Conservation (phyloP, 257 asterid species). For the Lavandula angustifolia region DNA sequence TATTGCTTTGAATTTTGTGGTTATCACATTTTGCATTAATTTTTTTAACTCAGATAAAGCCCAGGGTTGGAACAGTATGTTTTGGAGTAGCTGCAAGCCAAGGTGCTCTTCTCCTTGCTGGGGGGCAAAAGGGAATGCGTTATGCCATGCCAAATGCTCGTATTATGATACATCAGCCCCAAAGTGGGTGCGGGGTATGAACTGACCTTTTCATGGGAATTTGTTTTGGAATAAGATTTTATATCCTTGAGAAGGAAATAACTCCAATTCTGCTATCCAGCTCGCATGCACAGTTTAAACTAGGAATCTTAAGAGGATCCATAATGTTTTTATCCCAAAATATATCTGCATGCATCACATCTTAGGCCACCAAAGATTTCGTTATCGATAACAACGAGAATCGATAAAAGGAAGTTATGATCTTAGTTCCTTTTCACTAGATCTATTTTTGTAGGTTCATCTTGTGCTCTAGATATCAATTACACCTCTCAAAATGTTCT, state of each 20-base stretch:
- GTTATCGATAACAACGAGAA: background rate
- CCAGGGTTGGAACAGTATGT: conserved; percentile 96
- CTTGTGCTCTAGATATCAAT: conserved; percentile 10
- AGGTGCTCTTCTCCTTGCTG: conserved; percentile 96
- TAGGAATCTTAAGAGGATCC: conserved; percentile 22
- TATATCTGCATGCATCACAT: background rate
- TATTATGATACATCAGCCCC: conserved; percentile 96
- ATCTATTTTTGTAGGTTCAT: background rate
- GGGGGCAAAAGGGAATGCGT: conserved; percentile 98
- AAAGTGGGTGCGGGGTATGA: conserved; percentile 91
- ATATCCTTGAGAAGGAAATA: conserved; percentile 23
- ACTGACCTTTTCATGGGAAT: conserved; percentile 9
- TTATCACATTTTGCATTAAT: conserved; percentile 19
- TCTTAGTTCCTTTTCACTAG: background rate
- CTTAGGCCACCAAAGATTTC: background rate
- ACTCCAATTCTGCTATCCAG: background rate
- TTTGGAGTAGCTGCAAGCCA: conserved; percentile 96
- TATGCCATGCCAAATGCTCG: conserved; percentile 98
- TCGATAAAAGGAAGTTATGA: background rate
- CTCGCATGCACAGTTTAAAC: background rate
- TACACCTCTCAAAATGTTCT: conserved; percentile 1
- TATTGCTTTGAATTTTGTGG: conserved; percentile 18
- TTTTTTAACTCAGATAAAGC: conserved; percentile 69
- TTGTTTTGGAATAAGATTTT: conserved; percentile 15
- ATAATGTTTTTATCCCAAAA: conserved; percentile 15